These are phyloP conservation scores for Apophysomyces variabilis DNA, from an alignment of 371 early-diverging fungal species.

Conservation along the genomic window DNA sequence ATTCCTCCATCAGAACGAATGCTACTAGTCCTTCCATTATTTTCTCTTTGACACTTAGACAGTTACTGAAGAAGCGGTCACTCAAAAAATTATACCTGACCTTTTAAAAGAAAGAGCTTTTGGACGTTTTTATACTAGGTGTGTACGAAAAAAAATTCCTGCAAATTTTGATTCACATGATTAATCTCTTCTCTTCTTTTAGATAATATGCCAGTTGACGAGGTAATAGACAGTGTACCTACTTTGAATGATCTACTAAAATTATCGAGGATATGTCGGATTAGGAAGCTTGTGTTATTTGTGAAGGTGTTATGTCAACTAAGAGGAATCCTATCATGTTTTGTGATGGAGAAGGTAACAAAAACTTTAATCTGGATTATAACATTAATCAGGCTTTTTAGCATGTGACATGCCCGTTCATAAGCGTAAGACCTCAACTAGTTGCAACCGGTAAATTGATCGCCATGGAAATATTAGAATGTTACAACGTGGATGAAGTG, in stretches of 20 bases:
- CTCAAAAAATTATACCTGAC: conserved; percentile 6
- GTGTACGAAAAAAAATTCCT: conserved; percentile 10
- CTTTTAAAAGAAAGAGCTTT: neutral
- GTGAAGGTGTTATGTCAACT: conserved; percentile 43
- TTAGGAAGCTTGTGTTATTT: conserved; percentile 43
- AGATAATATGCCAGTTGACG: conserved; percentile 8
- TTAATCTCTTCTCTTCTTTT: neutral
- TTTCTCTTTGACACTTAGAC: conserved; percentile 4
- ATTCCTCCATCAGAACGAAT: conserved; percentile 1
- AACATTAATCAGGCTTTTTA: conserved; percentile 13
- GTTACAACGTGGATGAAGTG: conserved; percentile 50
- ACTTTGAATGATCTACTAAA: neutral
- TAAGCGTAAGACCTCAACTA: conserved; percentile 27
- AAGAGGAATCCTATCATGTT: conserved; percentile 50
- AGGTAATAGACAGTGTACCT: neutral
- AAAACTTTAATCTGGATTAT: neutral
- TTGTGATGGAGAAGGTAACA: conserved; percentile 56
- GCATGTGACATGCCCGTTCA: conserved; percentile 57
- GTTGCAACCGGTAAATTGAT: neutral
- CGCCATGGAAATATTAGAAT: conserved; percentile 25
- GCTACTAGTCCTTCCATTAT: neutral
- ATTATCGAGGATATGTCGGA: neutral
- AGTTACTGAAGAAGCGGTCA: conserved; percentile 11
- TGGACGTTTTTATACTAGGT: neutral
- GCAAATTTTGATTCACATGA: conserved; percentile 10